These are phyloP conservation scores for Pilobolus umbonatus DNA, from an alignment of 192 early-diverging fungal species.

Conservation along the genomic window DNA sequence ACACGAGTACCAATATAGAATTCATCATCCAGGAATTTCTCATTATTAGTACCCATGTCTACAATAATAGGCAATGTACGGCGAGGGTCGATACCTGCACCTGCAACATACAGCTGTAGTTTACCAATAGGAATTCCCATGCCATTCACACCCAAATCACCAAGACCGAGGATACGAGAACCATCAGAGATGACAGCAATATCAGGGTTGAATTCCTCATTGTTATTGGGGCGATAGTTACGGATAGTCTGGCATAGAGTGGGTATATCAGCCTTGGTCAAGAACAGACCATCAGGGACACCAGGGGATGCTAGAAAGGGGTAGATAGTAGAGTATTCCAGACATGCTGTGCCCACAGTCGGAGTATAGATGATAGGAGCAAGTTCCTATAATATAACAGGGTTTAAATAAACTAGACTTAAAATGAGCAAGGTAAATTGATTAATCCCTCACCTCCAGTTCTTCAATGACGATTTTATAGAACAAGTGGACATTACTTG, in stretches of 20 bases:
- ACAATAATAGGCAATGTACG: constrained; percentile 87
- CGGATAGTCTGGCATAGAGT: constrained; percentile 71
- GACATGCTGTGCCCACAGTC: constrained; percentile 80
- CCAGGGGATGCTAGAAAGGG: constrained; percentile 78
- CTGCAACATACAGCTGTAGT: constrained; percentile 86
- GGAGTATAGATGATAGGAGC: constrained; percentile 80
- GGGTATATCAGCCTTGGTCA: constrained; percentile 69
- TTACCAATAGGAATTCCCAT: constrained; percentile 97
- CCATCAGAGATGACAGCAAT: constrained; percentile 97
- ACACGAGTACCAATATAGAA: constrained; percentile 82
- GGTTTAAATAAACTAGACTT: neutral
- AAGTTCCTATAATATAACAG: constrained; percentile 54
- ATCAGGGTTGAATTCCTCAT: constrained; percentile 58
- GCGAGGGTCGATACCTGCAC: constrained; percentile 80
- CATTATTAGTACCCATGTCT: constrained; percentile 90
- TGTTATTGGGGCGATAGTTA: constrained; percentile 51
- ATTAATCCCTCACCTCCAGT: constrained; percentile 52
- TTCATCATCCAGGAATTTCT: constrained; percentile 76
- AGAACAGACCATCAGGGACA: constrained; percentile 78
- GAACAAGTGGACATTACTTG: constrained; percentile 78
- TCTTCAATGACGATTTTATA: constrained; percentile 77
- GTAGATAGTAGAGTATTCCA: constrained; percentile 85
- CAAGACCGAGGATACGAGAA: constrained; percentile 89
- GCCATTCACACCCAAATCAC: constrained; percentile 92
- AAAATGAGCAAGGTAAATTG: neutral